Base-by-base conservation (phyloP, 2,329 filamentous ascomycete genomes). In the Neofusicoccum laricinum region DNA sequence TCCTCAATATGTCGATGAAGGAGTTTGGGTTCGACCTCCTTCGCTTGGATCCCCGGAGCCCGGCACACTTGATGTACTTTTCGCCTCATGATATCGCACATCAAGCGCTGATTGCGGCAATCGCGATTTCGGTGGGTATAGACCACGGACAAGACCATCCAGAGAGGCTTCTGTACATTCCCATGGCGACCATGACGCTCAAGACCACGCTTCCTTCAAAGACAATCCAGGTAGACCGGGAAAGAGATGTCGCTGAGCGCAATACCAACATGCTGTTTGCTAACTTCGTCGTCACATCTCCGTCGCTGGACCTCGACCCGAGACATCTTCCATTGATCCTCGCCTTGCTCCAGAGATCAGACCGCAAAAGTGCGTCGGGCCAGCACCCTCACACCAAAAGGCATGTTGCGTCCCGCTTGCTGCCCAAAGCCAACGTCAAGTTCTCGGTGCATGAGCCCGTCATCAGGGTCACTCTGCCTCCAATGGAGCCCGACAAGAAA, bases 1-100 rank as follows among this genome's bases (percentile, higher is more conserved):
- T 90, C 66, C 83, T 97, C 66, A 97, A 94, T 72, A 85, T 93
- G 49, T 93, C 94, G 6, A 96, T 97, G 86, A 98, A 99, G 76
- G 96, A 99, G 75, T 88, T 99, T 46, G 94, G 94, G 66, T 86
- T 99, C 73, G 95, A 99, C 73, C 81, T 99, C 45, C 90, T 98
- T 74, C 88, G 94, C 21, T 85, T 99, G 63, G 94, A 99, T 74
- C 90, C 92, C 46, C 94, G 92, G 71, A 97, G 93, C 15, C 93
- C 95, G 0, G 93, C 94, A 0, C 95, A 99, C 81, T 88, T 95
- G 67, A 99, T 98, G 95, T 98, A 99, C 77, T 99, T 99, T 73
- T 91, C 93, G 2, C 88, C 90, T 21, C 90, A 92, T 67, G 95
- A 97, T 73, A 88, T 97, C 71, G 95, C 95, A 12, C 95, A 99